A percentile compares a stretch with the other conserved stretches of the same genome.
Conservation (phyloP, 306 rosid species). For the Trifolium dubium region DNA sequence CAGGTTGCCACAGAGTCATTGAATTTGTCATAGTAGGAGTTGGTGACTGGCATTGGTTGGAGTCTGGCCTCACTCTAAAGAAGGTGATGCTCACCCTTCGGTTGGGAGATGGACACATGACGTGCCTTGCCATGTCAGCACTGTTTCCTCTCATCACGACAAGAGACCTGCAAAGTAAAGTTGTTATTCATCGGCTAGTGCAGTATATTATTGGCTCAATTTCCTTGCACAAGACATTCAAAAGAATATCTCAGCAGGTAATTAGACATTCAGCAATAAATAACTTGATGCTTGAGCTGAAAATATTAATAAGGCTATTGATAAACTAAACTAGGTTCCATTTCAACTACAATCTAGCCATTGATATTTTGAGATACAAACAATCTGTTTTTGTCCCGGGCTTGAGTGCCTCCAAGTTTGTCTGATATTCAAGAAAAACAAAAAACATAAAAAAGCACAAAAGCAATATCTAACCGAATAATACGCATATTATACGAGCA, state of each 20-base stretch:
- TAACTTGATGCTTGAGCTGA: constrained; percentile 29
- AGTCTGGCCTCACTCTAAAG: constrained; percentile 75
- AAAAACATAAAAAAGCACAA: constrained; percentile 13
- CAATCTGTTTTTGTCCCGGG: constrained; percentile 28
- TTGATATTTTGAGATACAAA: constrained; percentile 22
- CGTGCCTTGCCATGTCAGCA: constrained; percentile 97
- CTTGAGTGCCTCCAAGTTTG: constrained; percentile 32
- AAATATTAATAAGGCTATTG: background rate
- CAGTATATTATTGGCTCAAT: constrained; percentile 1
- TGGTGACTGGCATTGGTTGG: constrained; percentile 69
- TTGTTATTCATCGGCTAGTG: background rate
- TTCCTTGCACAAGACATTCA: constrained; percentile 18
- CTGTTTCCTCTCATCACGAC: constrained; percentile 98
- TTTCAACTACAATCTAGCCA: constrained; percentile 36
- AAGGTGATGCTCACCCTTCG: constrained; percentile 82
- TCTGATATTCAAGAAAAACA: constrained; percentile 26
- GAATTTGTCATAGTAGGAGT: constrained; percentile 54
- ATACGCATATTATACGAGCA: constrained; percentile 21
- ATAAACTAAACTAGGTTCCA: constrained; percentile 23
- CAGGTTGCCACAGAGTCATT: constrained; percentile 79
- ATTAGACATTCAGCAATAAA: constrained; percentile 11
- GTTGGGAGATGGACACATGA: constrained; percentile 84
- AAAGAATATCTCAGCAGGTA: constrained; percentile 21
- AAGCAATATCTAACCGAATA: constrained; percentile 40
- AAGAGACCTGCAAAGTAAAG: constrained; percentile 66